phyloP scores from a whole-genome alignment of 208 protist species.

The Wallacemonas sp. region DNA sequence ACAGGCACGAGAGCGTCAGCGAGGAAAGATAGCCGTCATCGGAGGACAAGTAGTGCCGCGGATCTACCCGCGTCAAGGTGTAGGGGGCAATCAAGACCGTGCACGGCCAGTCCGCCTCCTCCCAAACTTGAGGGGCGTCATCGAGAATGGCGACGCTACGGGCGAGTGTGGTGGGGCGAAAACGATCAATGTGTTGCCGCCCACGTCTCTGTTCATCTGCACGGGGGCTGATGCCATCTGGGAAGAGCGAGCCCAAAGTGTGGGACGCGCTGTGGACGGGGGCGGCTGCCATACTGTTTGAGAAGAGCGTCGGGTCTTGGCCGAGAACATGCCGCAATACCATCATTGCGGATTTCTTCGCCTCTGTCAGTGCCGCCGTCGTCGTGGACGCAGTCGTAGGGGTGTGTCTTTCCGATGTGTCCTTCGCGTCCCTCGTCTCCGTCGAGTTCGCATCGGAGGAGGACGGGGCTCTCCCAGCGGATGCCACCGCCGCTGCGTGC shows the following conservation, averaged over 20 bases:
- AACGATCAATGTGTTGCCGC: neutral
- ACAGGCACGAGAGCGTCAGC: conserved; percentile 50
- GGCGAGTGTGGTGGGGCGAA: conserved; percentile 1
- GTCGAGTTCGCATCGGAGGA: neutral
- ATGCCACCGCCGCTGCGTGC: neutral
- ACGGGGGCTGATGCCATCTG: neutral
- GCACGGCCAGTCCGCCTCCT: conserved; percentile 56
- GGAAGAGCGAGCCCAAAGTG: no score
- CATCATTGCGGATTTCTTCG: conserved; percentile 5
- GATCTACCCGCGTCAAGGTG: conserved; percentile 68
- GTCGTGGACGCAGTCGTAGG: neutral
- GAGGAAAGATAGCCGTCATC: conserved; percentile 39
- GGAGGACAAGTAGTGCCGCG: conserved; percentile 43
- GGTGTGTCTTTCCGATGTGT: neutral
- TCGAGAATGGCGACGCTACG: conserved; percentile 74
- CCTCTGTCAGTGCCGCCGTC: conserved; percentile 2
- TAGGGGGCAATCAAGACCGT: conserved; percentile 68
- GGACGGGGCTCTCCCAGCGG: no score
- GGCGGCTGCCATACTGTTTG: no score
- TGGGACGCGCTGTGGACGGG: no score
- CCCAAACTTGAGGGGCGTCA: conserved; percentile 77
- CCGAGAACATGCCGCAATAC: conserved; percentile 1
- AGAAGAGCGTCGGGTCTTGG: no score
- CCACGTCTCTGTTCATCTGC: conserved; percentile 18
- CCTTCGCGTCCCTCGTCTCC: neutral